Base-by-base conservation (phyloP, 768 basidiomycete species). In the Xanthoconium purpureum region DNA sequence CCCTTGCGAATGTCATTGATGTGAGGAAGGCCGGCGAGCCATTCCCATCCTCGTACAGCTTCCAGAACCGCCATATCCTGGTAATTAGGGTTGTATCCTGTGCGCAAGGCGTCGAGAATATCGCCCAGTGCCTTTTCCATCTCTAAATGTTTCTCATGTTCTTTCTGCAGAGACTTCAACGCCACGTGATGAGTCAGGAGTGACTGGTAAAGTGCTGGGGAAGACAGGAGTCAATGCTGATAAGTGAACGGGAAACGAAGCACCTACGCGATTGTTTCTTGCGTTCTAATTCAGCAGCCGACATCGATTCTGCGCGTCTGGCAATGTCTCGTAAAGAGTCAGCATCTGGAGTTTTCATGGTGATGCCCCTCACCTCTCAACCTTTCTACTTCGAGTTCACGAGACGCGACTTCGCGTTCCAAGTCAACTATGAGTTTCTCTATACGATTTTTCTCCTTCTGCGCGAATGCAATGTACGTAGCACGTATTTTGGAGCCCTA, bases 11-110 rank as follows among this genome's bases (percentile, higher is more conserved):
- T 79, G 47, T 89, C 86, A 58, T 86, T 85, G 66, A 89, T 86
- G 54, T 88, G 88, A 2, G 85, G 85, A 18, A 89, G 72, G 2
- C 81, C 80, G 13, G 87, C 84, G 9, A 85, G 78, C 42, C 80
- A 85, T 68, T 94, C 91, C 87, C 91, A 98, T 14, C 94, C 95
- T 46, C 94, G 85, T 15, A 98, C 94, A 17, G 96, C 95, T 63
- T 96, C 95, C 30, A 97, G 82, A 47, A 98, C 96, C 3, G 94
- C 94, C 96, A 99, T 98, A 68, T 99, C 96, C 70, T 98, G 95
- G 73, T 98, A 98, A 71, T 99, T 99, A 15, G 96, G 96, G 70
- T 99, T 99, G 75, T 97, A 98, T 5, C 88, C 87, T 11, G 83
- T 81, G 20, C 91, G 82, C 12, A 99, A 82, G 30, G 85, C 77